Evolutionary conservation across 495 filamentous ascomycete genomes (phyloP).

Genomic region (Neohortaea acidophila): DNA sequence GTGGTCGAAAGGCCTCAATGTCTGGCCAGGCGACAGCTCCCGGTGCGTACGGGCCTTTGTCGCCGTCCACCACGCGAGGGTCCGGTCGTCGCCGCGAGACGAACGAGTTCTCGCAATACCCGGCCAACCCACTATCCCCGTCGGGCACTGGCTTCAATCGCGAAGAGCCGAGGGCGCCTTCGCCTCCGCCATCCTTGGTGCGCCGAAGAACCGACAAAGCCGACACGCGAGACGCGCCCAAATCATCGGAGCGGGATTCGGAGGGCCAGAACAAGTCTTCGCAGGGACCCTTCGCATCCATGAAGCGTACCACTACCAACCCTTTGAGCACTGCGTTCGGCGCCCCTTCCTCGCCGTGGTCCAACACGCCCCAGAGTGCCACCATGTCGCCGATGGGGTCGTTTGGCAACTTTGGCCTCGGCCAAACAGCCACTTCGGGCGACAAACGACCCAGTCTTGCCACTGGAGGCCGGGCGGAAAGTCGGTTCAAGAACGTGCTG

Average conservation of each 20-base stretch:
- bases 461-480: slow-evolving; percentile 51
- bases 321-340: slow-evolving; percentile 36
- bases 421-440: slow-evolving; percentile 36
- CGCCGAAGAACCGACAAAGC: slow-evolving; percentile 59
- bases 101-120: slow-evolving; percentile 46
- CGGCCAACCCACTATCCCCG: slow-evolving; percentile 38
- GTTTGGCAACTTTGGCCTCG: slow-evolving; percentile 70
- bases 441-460: slow-evolving; percentile 60
- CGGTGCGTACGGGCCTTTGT: slow-evolving; percentile 34
- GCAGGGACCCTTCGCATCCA: slow-evolving; percentile 41
- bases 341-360: slow-evolving; percentile 56
- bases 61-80: slow-evolving; percentile 55
- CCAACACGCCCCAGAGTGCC: slow-evolving; percentile 39
- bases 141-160: slow-evolving; percentile 40
- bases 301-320: slow-evolving; percentile 59
- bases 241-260: slow-evolving; percentile 34
- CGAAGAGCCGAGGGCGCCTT: slow-evolving; percentile 43
- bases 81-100: slow-evolving; percentile 70
- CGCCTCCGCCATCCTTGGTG: slow-evolving; percentile 50
- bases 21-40: slow-evolving; percentile 40
- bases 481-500: slow-evolving; percentile 70
- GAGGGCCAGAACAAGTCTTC: slow-evolving; percentile 32
- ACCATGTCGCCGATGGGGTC: slow-evolving; percentile 58
- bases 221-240: slow-evolving; percentile 26
- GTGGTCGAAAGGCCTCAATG: slow-evolving; percentile 57